Evolutionary conservation across 2,329 filamentous ascomycete genomes (phyloP), one percentile per base, ranked within the genome.

Genomic region (Ophiocordyceps camponoti-saundersi): DNA sequence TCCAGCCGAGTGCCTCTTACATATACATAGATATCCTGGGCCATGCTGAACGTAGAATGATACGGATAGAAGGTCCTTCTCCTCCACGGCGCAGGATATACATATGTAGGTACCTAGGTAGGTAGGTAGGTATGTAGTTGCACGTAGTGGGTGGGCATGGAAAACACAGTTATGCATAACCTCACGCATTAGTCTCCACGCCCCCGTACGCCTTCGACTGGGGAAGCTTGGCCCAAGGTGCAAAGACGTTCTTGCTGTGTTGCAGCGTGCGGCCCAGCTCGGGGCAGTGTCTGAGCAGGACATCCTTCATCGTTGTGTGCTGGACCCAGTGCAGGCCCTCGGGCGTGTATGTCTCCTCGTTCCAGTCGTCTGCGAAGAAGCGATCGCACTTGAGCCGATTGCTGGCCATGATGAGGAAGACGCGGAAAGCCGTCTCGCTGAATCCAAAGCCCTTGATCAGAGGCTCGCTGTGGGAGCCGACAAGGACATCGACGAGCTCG

Each of bases 341-440:
- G 32, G 39, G 23, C 36, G 22, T 46, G 15, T 46, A 46, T 23
- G 44, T 46, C 36, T 46, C 44, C 16, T n/a, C 36, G 44, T 46
- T 46, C 44, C 44, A 46, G 21, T 26, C 10, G 22, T 42, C 22
- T 23, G 44, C 44, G 23, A 46, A 41, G 44, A 46, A 46, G 13
- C 44, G 21, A 26, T 46, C 44, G 44, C 44, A 30, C 44, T 46
- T 46, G 23, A 46, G 44, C 16, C 44, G 21, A 23, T 32, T 42
- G 44, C 44, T 46, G 13, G 44, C 44, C 44, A 46, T 46, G 23
- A 46, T n/a, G 36, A 46, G n/a, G n/a, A 46, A 46, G 36, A 46
- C n/a, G 23, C 44, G 44, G n/a, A 46, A 46, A 2, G 44, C 44
- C 44, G 44, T 46, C 16, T 46, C 44, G 44, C 44, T 42, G 36